Base-by-base conservation (phyloP, 2,329 filamentous ascomycete genomes). In the Canariomyces notabilis region DNA sequence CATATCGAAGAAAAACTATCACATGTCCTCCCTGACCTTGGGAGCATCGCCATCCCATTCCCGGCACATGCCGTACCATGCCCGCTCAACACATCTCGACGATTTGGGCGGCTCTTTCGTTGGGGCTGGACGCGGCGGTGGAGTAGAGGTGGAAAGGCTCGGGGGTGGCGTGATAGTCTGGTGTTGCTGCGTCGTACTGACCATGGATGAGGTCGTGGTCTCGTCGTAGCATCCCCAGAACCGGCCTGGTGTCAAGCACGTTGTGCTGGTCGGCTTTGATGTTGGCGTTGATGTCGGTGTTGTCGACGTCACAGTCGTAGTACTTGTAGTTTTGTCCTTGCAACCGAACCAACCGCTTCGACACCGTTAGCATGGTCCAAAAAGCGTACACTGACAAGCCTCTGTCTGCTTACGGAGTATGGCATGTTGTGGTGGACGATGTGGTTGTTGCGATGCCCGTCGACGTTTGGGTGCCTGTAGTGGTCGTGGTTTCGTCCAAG, bases 301-400 rank as follows among this genome's bases (percentile, higher is more conserved):
- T 14, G 61, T 55, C 5, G 59, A 61, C 6, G 58, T 42, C 11
- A 59, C 57, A 4, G 59, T 60, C 6, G 63, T 57, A 4, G 61
- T 60, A 15, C 55, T 65, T 2, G 64, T 63, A 41, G 69, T 63
- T 46, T 69, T 65, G 51, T 79, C 80, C 22, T 82, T 80, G 63
- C 80, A 83, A 3, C 81, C 80, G 56, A 84, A 84, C 76, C 80
- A 85, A 7, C 81, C 82, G 2, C 55, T 58, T 19, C 3, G 19
- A 6, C 31, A 23, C 4, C 5, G 43, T 54, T 22, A 80, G 80
- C 1, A 76, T 79, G 55, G 74, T 69, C 60, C 79, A 32, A 12
- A 18, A 11, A 7, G n/a, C 6, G n/a, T 5, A 11, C 31, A 39
- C 4, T 7, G 16, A 29, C 9, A 12, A 18, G 8, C 22, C 48